Percentiles rank a stretch among this genome's conserved stretches.
phyloP scores from a whole-genome alignment of 495 filamentous ascomycete species.

The Hypoxylon intermedium region DNA sequence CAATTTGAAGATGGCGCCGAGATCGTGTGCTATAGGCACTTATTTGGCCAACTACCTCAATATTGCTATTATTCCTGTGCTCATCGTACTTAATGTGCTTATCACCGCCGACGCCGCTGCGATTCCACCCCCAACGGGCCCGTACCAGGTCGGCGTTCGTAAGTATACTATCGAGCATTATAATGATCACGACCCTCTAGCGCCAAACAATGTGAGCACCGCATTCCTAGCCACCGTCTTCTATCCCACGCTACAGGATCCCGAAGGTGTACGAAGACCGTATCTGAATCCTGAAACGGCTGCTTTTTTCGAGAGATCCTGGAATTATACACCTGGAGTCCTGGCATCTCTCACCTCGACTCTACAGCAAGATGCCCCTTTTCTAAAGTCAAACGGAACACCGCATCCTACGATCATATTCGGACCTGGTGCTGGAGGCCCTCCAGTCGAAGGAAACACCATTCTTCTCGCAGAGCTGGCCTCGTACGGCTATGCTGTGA shows the following conservation, averaged over 20 bases:
- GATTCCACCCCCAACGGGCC: constrained; percentile 29
- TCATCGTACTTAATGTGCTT: no score
- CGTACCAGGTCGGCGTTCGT: constrained; percentile 27
- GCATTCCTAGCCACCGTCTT: constrained; percentile 38
- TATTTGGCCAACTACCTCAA: no score
- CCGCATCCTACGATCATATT: constrained; percentile 33
- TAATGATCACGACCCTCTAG: constrained; percentile 31
- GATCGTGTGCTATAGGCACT: no score
- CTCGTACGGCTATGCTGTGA: constrained; percentile 57
- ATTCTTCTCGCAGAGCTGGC: constrained; percentile 54
- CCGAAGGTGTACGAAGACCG: constrained; percentile 17
- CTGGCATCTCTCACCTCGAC: constrained; percentile 35
- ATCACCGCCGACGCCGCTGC: background rate
- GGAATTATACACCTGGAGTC: constrained; percentile 26
- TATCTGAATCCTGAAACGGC: constrained; percentile 37
- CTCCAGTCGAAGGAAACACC: constrained; percentile 44
- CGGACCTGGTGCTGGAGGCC: constrained; percentile 37
- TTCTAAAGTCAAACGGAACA: background rate
- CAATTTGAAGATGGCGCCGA: no score
- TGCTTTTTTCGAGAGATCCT: constrained; percentile 22
- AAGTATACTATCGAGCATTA: constrained; percentile 25
- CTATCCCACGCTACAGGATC: constrained; percentile 39
- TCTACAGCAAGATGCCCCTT: constrained; percentile 30
- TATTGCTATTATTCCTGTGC: no score
- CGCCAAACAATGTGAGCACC: constrained; percentile 39